phyloP scores from a whole-genome alignment of 2,329 filamentous ascomycete species.

The Monosporascus sp. region DNA sequence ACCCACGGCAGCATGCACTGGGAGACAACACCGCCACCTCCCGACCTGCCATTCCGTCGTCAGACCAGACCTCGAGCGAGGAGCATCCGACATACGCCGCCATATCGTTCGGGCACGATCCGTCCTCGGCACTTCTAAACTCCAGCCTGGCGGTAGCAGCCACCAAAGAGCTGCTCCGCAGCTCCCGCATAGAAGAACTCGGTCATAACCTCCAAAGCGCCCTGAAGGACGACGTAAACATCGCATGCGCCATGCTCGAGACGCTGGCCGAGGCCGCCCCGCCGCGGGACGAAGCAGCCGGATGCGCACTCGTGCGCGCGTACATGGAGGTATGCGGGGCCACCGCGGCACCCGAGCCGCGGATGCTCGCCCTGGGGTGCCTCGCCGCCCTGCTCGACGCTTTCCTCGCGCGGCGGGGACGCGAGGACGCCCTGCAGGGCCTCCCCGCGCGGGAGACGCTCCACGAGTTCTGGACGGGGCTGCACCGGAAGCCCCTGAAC shows the following conservation, averaged over 20 bases:
- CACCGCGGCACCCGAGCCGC: slow-evolving; percentile 39
- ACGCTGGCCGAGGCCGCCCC: slow-evolving; percentile 23
- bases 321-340: slow-evolving; percentile 38
- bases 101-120: too few species aligned
- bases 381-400: slow-evolving; percentile 42
- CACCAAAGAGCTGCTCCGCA: slow-evolving; percentile 28
- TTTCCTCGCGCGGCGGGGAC: slow-evolving; percentile 24
- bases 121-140: slow-evolving; percentile 18
- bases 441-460: slow-evolving; percentile 32
- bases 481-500: slow-evolving; percentile 36
- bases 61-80: not conserved
- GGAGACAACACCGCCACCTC: not conserved
- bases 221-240: slow-evolving; percentile 35
- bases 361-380: slow-evolving; percentile 41
- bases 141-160: slow-evolving; percentile 17
- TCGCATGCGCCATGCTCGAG: slow-evolving; percentile 37
- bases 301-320: slow-evolving; percentile 32
- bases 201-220: slow-evolving; percentile 29
- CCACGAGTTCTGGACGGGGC: slow-evolving; percentile 34
- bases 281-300: slow-evolving; percentile 17
- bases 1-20: not conserved
- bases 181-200: slow-evolving; percentile 13
- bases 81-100: too few species aligned
- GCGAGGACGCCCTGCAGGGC: slow-evolving; percentile 11
- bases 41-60: not conserved